Evolutionary conservation across 768 basidiomycete species (phyloP), one percentile per base, ranked within the genome.

Genomic region (Auriscalpium orientale): DNA sequence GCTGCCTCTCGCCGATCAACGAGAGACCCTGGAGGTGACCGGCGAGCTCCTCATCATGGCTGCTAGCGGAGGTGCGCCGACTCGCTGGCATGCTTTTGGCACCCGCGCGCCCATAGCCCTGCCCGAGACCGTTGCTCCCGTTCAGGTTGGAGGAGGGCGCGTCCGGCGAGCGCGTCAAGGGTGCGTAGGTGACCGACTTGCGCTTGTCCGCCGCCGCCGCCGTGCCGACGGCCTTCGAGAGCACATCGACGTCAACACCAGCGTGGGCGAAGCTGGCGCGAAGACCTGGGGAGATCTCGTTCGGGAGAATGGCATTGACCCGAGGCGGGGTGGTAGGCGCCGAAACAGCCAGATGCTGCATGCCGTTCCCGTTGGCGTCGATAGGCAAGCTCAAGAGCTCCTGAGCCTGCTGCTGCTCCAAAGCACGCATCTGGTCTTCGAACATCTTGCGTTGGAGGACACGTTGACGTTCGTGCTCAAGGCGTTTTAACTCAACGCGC

Each of bases 11-110:
- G 11, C 82, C 84, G 13, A 77, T 77, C 56, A 92, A 71, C 12
- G 81, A 83, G 58, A 92, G 73, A 28, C 82, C 84, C 62, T 91
- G 84, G 54, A 91, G 74, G 62, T 90, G 87, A 50, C 79, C 76
- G 15, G 85, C 85, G 61, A 92, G 72, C 56, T 92, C 89, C 57
- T 91, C 90, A 59, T 92, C 91, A 56, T 89, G 86, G 62, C 84
- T 85, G 65, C 91, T 93, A 16, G 91, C 88, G 4, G 91, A 94
- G 11, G 88, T 91, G 56, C 91, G 85, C 58, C 91, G 84, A 64
- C 91, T 92, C 13, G 91, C 89, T 40, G 91, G 91, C 91, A 94
- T 93, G 65, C 90, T 92, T 74, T 90, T 92, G 5, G 91, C 89
- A 53, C 89, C 90, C 34, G 81, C 71, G 57, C 89, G 84, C 49